phyloP scores from a whole-genome alignment of 1,139 yeast species.

The Magnusiomyces paraingens region DNA sequence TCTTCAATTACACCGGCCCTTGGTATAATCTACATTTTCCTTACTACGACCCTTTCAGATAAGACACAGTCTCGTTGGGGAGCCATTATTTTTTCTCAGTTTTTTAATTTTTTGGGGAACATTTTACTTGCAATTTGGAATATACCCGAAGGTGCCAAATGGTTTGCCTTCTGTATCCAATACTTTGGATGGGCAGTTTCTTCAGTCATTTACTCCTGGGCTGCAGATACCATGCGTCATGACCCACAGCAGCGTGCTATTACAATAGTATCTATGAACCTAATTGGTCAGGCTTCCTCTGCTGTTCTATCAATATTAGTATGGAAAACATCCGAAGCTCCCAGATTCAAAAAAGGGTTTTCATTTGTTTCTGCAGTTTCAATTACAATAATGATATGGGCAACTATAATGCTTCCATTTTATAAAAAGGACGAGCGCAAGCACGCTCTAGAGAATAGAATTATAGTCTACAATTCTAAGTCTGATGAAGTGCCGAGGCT shows the following conservation, averaged over 20 bases:
- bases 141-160: conserved; percentile 40
- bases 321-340: conserved; percentile 49
- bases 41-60: conserved; percentile 46
- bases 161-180: conserved; percentile 44
- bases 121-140: conserved; percentile 44
- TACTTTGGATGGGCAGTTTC: conserved; percentile 42
- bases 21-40: conserved; percentile 43
- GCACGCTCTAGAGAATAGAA: conserved; percentile 48
- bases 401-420: conserved; percentile 47
- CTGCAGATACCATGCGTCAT: conserved; percentile 17
- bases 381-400: conserved; percentile 40
- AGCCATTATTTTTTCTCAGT: conserved; percentile 50
- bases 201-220: conserved; percentile 33
- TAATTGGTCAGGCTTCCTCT: conserved; percentile 33
- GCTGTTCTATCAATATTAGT: conserved; percentile 20
- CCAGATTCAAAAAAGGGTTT: conserved; percentile 46
- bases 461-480: conserved; percentile 13
- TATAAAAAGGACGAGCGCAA: conserved; percentile 53
- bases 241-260: conserved; percentile 37
- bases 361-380: conserved; percentile 51
- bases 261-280: conserved; percentile 36
- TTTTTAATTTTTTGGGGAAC: conserved; percentile 41
- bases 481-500: conserved; percentile 8
- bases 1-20: conserved; percentile 47
- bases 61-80: conserved; percentile 49